These are phyloP conservation scores for Gaeumannomyces sp. DNA, from an alignment of 2,329 filamentous ascomycete genomes.

Conservation along the genomic window DNA sequence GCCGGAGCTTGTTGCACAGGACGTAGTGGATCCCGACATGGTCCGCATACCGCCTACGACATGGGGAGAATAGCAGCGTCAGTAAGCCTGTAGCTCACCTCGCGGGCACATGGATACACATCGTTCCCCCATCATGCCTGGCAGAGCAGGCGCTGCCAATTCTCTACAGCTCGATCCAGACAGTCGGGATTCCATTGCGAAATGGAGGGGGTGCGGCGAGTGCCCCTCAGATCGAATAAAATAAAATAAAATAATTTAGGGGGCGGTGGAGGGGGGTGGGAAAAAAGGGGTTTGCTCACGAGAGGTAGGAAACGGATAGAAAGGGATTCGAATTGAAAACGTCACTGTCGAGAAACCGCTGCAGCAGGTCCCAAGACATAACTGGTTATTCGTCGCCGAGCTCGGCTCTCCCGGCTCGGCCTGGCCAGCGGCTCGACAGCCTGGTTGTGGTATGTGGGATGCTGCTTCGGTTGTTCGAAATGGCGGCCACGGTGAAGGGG, in stretches of 20 bases:
- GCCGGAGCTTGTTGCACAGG: constrained; percentile 79
- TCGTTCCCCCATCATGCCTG: background rate
- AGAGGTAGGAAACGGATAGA: constrained; percentile 81
- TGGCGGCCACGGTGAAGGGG: too few species aligned
- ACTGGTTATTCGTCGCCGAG: background rate
- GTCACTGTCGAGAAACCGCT: constrained; percentile 88
- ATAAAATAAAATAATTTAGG: background rate
- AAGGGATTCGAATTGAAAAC: constrained; percentile 90
- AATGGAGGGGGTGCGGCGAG: background rate
- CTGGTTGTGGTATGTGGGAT: too few species aligned
- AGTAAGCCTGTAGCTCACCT: background rate
- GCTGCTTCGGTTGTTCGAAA: too few species aligned
- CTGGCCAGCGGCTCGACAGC: too few species aligned
- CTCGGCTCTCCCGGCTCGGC: too few species aligned
- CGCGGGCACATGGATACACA: background rate
- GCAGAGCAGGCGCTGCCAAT: background rate
- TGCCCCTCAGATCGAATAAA: background rate
- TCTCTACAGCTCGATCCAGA: background rate
- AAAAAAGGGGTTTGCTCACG: constrained; percentile 50
- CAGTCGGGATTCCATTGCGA: background rate
- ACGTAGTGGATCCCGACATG: constrained; percentile 88
- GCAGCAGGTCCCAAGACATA: constrained; percentile 81
- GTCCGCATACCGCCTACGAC: constrained; percentile 73
- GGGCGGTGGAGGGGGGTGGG: constrained; percentile 13
- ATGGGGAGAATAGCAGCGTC: constrained; percentile 3